Evolutionary conservation across 139 green algal species (phyloP), one percentile per base, ranked within the genome.

Genomic region (Micractinium conductrix): DNA sequence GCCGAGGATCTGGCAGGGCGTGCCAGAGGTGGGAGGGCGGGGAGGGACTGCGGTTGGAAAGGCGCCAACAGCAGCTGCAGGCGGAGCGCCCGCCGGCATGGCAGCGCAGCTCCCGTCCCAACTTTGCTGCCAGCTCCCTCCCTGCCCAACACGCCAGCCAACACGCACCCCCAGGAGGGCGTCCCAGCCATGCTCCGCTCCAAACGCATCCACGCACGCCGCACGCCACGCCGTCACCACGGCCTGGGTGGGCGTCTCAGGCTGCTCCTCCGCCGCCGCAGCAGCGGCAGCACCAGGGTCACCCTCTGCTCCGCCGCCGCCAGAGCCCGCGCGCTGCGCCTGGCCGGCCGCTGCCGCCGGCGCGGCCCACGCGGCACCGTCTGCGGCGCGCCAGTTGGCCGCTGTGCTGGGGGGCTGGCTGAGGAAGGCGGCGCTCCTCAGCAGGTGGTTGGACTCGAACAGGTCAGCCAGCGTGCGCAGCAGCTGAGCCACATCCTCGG

Each of bases 151-250:
- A n/a, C n/a, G n/a, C n/a, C n/a, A n/a, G n/a, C n/a, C n/a, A n/a
- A n/a, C n/a, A 30, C 17, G 38, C 68, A 81, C 74, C 74, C 70
- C 37, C 19, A 81, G 74, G 53, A 81, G 74, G 53, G 63, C 43
- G 8, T 81, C 53, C 74, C 50, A 81, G 37, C 74, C 74, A 26
- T 37, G 35, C 17, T 50, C 22, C 10, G 24, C 8, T 0, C 74
- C 74, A 33, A 81, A 68, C 0, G 7, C 30, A 35, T 81, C 74
- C 17, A 81, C 35, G 19, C 70, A 50, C 5, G 74, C 74, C 28
- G 53, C 50, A 21, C 38, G 74, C 50, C 50, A 81, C 7, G 33
- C 33, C 22, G 50, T 7, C 22, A 53, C 74, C 1, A 53, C 74
- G 37, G 44, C 35, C 50, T 40, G 24, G 3, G 21, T 35, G 21